Percentiles rank a stretch among this genome's conserved stretches.
Conservation (phyloP, 23 red algal species). For the Gracilaria vermiculophylla region DNA sequence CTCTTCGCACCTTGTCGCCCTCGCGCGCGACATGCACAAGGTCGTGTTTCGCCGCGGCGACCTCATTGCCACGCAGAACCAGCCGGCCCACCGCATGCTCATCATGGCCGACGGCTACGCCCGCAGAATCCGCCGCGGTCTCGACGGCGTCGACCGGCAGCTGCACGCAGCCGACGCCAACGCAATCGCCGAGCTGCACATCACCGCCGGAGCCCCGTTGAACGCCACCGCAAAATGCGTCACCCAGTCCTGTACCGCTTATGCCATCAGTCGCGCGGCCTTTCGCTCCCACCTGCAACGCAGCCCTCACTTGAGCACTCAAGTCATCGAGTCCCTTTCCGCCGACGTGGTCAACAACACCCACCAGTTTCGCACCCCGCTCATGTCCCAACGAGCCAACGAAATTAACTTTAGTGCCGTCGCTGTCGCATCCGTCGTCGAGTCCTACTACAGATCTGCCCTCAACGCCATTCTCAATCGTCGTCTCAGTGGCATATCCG, state of each 20-base stretch:
- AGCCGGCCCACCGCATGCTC: constrained; percentile 22
- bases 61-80: constrained; percentile 30
- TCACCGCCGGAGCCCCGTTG: constrained; percentile 44
- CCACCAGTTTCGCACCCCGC: constrained; percentile 55
- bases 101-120: constrained; percentile 38
- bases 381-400: constrained; percentile 39
- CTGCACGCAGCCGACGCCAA: not conserved
- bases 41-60: constrained; percentile 18
- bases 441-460: constrained; percentile 78
- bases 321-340: constrained; percentile 60
- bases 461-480: constrained; percentile 79
- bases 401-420: constrained; percentile 72
- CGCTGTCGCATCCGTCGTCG: constrained; percentile 51
- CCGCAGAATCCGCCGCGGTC: not conserved
- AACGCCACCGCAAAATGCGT: constrained; percentile 55
- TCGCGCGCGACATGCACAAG: constrained; percentile 45
- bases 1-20: not conserved
- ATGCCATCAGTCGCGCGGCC: constrained; percentile 18
- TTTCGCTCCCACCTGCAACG: constrained; percentile 33
- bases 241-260: constrained; percentile 44
- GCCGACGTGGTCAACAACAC: constrained; percentile 2
- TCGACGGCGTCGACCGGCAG: constrained; percentile 40
- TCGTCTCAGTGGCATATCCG: constrained; percentile 46
- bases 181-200: constrained; percentile 35
- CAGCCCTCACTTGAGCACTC: constrained; percentile 7